Percentiles rank a stretch among this genome's conserved stretches.
These are phyloP conservation scores for Ogataea ramenticola DNA, from an alignment of 805 yeast genomes.

Conservation along the genomic window DNA sequence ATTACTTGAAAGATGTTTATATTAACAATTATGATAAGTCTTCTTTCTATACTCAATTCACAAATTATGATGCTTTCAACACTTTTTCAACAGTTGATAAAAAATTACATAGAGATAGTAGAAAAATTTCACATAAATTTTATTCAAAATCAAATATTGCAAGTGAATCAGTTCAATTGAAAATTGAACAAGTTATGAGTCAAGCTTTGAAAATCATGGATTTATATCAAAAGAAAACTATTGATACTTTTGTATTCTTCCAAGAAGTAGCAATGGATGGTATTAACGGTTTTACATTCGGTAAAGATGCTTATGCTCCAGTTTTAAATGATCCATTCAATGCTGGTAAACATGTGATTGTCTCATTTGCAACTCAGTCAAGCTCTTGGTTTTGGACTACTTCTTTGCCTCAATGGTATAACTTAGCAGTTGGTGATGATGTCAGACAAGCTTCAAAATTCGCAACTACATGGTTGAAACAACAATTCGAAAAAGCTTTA, in stretches of 20 bases:
- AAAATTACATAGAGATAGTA: constrained; percentile 36
- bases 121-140: constrained; percentile 32
- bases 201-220: constrained; percentile 20
- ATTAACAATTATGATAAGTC: constrained; percentile 50
- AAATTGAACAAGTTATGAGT: constrained; percentile 26
- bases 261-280: constrained; percentile 70
- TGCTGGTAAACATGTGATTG: constrained; percentile 34
- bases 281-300: constrained; percentile 54
- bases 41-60: constrained; percentile 50
- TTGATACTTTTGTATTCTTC: constrained; percentile 58
- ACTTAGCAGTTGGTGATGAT: constrained; percentile 35
- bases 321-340: constrained; percentile 31
- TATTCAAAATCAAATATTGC: constrained; percentile 39
- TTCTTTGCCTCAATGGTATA: constrained; percentile 46
- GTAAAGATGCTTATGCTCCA: constrained; percentile 38
- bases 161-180: constrained; percentile 23
- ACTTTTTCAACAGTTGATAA: constrained; percentile 51
- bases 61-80: constrained; percentile 49
- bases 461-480: constrained; percentile 39
- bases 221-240: constrained; percentile 16
- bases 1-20: constrained; percentile 48
- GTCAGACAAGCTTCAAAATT: constrained; percentile 30
- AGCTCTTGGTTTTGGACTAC: constrained; percentile 65
- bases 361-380: constrained; percentile 40
- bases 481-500: constrained; percentile 19